Evolutionary conservation across 176 grass and related monocot genomes (phyloP), one percentile per base, ranked within the genome.

Genomic region (Sorghum bicolor): DNA sequence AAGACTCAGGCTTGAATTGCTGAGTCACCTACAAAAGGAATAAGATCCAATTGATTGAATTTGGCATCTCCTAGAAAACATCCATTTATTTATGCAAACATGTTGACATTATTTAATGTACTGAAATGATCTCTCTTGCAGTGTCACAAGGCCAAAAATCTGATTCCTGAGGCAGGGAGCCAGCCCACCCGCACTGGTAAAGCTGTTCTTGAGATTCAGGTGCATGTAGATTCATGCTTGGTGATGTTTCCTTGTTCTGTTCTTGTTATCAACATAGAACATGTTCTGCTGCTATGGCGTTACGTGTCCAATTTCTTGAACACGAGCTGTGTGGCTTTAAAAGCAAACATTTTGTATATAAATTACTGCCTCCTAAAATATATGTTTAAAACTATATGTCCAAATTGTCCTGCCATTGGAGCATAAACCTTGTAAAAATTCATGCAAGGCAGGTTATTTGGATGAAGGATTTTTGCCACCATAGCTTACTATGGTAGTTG

Each of bases 61-160:
- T 72, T 52, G 33, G 0, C n/a, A 73, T 72, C 40, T 78, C 78
- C 44, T 78, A 34, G 44, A 72, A 33, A 79, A n/a, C 12, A 83
- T 79, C 30, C 26, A 13, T 34, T 45, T 73, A 34, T 72, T 9
- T 65, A 36, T 66, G 66, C 14, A 74, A 76, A 22, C 39, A 40
- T 15, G 10, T 19, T 67, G 20, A 17, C 29, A 58, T 45, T 58
- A 30, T 47, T 74, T 78, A 57, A 32, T 66, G 20, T 73, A 60
- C 44, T 80, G 17, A 55, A 73, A 43, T 39, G 30, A 75, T 80
- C 13, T 79, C 78, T 40, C 43, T 80, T 89, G 80, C 81, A 99
- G 97, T 99, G 97, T 75, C 97, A 99, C 82, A 99, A 99, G 87
- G 97, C 97, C 58, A 99, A 99, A 90, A 99, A 99, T 94, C 82